Evolutionary conservation across 345 rosid species (phyloP).

Genomic region (Passiflora organensis): DNA sequence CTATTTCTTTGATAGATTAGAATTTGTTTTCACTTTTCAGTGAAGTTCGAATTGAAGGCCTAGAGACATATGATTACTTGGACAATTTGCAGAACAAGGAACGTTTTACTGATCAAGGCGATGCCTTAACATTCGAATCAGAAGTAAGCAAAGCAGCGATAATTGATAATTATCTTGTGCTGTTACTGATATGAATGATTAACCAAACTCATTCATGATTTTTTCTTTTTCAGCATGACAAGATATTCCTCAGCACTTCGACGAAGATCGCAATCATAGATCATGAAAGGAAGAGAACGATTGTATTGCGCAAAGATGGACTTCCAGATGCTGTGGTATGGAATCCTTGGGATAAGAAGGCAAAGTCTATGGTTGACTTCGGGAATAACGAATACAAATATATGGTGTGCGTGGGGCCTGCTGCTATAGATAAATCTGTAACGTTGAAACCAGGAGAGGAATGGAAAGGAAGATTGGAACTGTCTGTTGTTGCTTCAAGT

Average conservation of each 20-base stretch:
- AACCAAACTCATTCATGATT: constrained; percentile 7
- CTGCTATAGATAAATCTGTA: constrained; percentile 17
- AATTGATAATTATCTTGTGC: too few species aligned
- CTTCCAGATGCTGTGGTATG: constrained; percentile 72
- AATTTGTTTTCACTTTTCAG: constrained; percentile 32
- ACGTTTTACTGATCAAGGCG: constrained; percentile 89
- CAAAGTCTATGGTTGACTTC: constrained; percentile 18
- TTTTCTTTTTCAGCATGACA: constrained; percentile 13
- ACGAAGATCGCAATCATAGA: constrained; percentile 90
- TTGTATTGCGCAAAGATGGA: constrained; percentile 89
- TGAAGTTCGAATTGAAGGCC: constrained; percentile 94
- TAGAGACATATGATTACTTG: constrained; percentile 87
- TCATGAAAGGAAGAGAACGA: constrained; percentile 93
- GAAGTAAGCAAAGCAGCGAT: too few species aligned
- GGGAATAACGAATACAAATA: constrained; percentile 77
- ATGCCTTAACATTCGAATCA: constrained; percentile 89
- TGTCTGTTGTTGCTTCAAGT: constrained; percentile 86
- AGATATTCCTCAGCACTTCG: constrained; percentile 23
- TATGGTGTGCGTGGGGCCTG: constrained; percentile 23
- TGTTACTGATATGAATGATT: too few species aligned
- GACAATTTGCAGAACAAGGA: constrained; percentile 82
- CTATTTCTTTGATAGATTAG: too few species aligned
- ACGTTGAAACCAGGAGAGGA: constrained; percentile 44
- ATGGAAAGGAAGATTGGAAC: constrained; percentile 90
- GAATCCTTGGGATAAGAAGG: constrained; percentile 30